Evolutionary conservation across 2,329 filamentous ascomycete species (phyloP).

Genomic region (Xylaria sp.): DNA sequence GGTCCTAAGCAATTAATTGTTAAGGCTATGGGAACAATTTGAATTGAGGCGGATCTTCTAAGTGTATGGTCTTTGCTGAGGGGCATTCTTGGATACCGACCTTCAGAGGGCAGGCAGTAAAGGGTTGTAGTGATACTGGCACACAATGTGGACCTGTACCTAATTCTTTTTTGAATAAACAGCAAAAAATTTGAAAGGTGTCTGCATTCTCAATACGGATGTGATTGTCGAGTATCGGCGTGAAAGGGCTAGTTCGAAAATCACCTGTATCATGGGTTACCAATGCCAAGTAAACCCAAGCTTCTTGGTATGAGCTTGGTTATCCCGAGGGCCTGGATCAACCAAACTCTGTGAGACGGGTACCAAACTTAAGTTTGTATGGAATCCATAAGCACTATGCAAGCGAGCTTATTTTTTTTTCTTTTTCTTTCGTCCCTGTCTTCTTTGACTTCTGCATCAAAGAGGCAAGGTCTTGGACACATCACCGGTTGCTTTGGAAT

Average conservation of each 20-base stretch:
- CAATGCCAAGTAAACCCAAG: too few relatives aligned
- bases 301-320: too few relatives aligned
- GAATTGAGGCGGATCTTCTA: conserved; percentile 23
- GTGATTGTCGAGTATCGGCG: conserved; percentile 1
- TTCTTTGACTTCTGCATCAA: too few relatives aligned
- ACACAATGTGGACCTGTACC: conserved; percentile 10
- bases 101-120: background rate
- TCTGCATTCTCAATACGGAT: background rate
- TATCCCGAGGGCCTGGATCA: too few relatives aligned
- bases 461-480: too few relatives aligned
- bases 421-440: too few relatives aligned
- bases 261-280: too few relatives aligned
- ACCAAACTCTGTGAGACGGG: too few relatives aligned
- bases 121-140: conserved; percentile 3
- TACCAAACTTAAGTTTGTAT: too few relatives aligned
- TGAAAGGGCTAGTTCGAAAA: background rate
- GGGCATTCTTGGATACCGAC: conserved; percentile 12
- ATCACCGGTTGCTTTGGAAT: too few relatives aligned
- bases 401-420: too few relatives aligned
- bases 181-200: background rate
- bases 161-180: background rate
- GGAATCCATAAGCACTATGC: too few relatives aligned
- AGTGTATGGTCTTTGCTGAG: conserved; percentile 16
- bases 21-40: background rate
- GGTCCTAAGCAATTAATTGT: conserved; percentile 26